Base-by-base conservation (phyloP, 2,329 filamentous ascomycete species). In the Pseudogymnoascus pannorum region DNA sequence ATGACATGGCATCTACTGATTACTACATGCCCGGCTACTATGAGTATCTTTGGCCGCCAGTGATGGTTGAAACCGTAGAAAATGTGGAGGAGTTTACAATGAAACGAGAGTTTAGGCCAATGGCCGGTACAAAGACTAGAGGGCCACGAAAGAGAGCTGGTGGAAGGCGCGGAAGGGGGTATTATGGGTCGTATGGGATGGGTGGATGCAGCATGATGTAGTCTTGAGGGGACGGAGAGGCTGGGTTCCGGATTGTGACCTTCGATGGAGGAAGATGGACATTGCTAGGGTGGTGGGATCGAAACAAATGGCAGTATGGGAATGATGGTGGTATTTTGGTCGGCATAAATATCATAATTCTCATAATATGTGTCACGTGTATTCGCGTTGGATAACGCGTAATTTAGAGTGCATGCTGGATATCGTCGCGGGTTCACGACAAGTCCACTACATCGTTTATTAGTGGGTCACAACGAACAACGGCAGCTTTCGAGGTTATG, bases 381-480 rank as follows among this genome's bases (percentile, higher is more conserved):
- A 54, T 54, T 54, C 48, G 48, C 24, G 48, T 54, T 54, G 26
- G 48, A 33, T 51, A 54, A 54, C 48, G 48, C 48, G 48, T 54
- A 54, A 54, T 54, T 54, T 54, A 11, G 44, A 51, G 24, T 51
- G 14, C 22, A 51, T 11, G 22, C 14, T 14, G 48, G 26, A 14
- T 29, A 31, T 33, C 16, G 26, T 33, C 48, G 26, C 48, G 48
- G 26, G 26, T 54, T 14, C 26, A 31, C 1, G 44, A 16, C 44
- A 18, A 54, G 24, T 54, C 8, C 26, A 18, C 16, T 31, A 12
- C 26, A 31, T 20, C n/a, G 48, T 31, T 54, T 54, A 54, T 33
- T 54, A 11, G n/a, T 16, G 31, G 20, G 24, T n/a, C 48, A 20
- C 48, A 31, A 31, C 48, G 48, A 14, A 18, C 26, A 31, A 18